A percentile compares a stretch with the other conserved stretches of the same genome.
These are phyloP conservation scores for Dothiorella sarmentorum DNA, from an alignment of 2,329 filamentous ascomycete genomes.

Conservation along the genomic window DNA sequence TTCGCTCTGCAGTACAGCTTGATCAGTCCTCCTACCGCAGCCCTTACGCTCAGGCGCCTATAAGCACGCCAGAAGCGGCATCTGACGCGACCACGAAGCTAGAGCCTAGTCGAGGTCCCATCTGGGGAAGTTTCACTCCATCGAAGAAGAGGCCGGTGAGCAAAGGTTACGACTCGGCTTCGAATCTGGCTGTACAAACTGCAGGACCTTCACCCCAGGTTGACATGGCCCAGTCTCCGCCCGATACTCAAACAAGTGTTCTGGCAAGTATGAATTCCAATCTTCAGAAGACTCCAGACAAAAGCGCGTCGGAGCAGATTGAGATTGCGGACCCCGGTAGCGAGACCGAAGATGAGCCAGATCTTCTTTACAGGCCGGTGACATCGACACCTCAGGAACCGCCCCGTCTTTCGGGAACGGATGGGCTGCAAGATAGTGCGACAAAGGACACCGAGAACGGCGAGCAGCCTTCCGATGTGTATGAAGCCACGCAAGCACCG, in stretches of 20 bases:
- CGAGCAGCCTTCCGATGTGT: background rate
- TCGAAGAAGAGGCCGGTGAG: background rate
- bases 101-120: background rate
- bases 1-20: too few species aligned
- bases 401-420: background rate
- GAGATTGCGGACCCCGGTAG: background rate
- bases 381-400: background rate
- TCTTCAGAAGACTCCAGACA: background rate
- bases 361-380: too few species aligned
- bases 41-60: background rate
- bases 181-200: background rate
- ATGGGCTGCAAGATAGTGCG: background rate
- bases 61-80: background rate
- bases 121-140: background rate
- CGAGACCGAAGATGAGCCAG: slow-evolving; percentile 1
- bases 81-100: background rate
- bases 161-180: background rate
- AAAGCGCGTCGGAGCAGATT: too few species aligned
- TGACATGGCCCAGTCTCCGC: background rate
- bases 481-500: background rate
- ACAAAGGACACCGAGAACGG: too few species aligned
- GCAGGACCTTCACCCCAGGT: background rate
- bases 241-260: background rate
- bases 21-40: background rate
- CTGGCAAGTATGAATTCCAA: background rate